These are phyloP conservation scores for Zizania palustris DNA, from an alignment of 202 grass and related monocot species.

Conservation along the genomic window DNA sequence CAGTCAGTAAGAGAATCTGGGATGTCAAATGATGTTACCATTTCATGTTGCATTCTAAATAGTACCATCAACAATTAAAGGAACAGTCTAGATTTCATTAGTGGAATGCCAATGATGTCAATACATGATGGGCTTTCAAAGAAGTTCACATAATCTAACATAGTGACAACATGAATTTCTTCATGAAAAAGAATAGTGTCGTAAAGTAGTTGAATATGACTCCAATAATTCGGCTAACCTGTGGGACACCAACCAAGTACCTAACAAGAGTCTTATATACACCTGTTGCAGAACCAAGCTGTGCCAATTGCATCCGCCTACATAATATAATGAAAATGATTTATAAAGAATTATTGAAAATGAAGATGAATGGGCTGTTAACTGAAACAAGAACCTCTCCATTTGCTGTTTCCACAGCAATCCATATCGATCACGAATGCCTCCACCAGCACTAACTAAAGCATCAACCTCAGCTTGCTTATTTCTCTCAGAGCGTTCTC, in stretches of 20 bases:
- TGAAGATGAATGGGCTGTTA: neutral
- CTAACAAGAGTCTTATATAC: slow-evolving; percentile 99
- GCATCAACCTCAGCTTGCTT: slow-evolving; percentile 83
- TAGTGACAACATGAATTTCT: slow-evolving; percentile 6
- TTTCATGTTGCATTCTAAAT: slow-evolving; percentile 30
- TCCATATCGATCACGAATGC: slow-evolving; percentile 72
- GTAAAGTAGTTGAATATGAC: slow-evolving; percentile 30
- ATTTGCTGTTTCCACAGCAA: slow-evolving; percentile 98
- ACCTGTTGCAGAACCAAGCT: slow-evolving; percentile 91
- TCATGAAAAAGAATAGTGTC: neutral
- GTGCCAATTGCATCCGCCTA: slow-evolving; percentile 89
- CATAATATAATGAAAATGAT: slow-evolving; percentile 33
- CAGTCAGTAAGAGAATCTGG: slow-evolving; percentile 29
- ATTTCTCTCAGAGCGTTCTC: slow-evolving; percentile 95
- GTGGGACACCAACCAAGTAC: slow-evolving; percentile 97
- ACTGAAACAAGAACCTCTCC: slow-evolving; percentile 64
- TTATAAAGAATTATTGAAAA: slow-evolving; percentile 22
- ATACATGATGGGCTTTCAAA: slow-evolving; percentile 2
- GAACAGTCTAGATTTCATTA: slow-evolving; percentile 22
- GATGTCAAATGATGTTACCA: slow-evolving; percentile 32
- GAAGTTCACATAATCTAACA: slow-evolving; percentile 8
- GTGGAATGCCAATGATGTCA: slow-evolving; percentile 8
- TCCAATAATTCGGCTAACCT: slow-evolving; percentile 58
- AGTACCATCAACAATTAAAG: neutral
- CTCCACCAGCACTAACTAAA: slow-evolving; percentile 79